These are phyloP conservation scores for Peronosclerospora sorghi DNA, from an alignment of 352 stramenopile species.

Conservation along the genomic window DNA sequence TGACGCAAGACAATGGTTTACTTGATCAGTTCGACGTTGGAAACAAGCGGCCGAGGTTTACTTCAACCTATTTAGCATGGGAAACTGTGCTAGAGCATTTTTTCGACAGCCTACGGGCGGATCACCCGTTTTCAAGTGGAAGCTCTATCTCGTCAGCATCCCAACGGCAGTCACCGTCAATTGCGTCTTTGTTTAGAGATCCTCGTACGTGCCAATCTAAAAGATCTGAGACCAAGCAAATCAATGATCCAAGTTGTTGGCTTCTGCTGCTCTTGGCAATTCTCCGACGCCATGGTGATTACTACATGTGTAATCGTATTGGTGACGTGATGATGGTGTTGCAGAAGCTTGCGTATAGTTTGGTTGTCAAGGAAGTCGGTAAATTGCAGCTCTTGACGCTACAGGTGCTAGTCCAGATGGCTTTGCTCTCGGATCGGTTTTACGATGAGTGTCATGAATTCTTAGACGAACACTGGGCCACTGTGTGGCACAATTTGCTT, in stretches of 20 bases:
- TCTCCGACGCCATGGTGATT: constrained; percentile 36
- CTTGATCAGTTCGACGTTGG: constrained; percentile 13
- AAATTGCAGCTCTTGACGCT: constrained; percentile 40
- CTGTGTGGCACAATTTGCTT: constrained; percentile 36
- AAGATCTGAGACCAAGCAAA: constrained; percentile 19
- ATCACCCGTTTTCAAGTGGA: constrained; percentile 13
- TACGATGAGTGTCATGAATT: constrained; percentile 20
- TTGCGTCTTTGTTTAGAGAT: constrained; percentile 18
- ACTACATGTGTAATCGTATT: constrained; percentile 42
- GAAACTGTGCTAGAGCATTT: constrained; percentile 35
- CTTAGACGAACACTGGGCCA: constrained; percentile 35
- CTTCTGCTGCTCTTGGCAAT: constrained; percentile 36
- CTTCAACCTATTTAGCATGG: constrained; percentile 25
- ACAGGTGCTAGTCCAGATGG: constrained; percentile 38
- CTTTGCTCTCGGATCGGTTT: constrained; percentile 25
- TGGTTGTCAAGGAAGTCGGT: constrained; percentile 37
- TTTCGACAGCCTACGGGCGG: constrained; percentile 15
- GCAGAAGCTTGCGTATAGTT: constrained; percentile 26
- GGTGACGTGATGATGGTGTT: constrained; percentile 50
- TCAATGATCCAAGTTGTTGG: constrained; percentile 27
- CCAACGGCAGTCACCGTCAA: constrained; percentile 12
- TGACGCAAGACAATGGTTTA: constrained; percentile 9
- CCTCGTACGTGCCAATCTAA: constrained; percentile 6
- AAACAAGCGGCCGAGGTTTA: constrained; percentile 18
- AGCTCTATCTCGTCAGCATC: constrained; percentile 14